phyloP scores from a whole-genome alignment of 495 filamentous ascomycete genomes.

The Niebla homalea region DNA sequence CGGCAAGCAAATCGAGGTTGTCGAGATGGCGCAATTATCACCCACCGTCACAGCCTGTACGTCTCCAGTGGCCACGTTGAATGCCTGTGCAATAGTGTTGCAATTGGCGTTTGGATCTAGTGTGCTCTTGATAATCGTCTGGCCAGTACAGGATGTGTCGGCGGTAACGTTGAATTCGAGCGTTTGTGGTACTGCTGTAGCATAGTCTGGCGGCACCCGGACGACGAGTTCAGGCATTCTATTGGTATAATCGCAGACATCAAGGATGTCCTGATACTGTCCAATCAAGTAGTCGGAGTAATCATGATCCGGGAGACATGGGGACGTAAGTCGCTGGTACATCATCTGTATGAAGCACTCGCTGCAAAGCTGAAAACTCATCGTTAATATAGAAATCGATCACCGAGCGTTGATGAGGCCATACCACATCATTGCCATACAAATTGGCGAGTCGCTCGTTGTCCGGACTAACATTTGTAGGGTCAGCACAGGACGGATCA shows the following conservation, averaged over 20 bases:
- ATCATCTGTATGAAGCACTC: constrained; percentile 12
- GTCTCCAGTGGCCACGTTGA: constrained; percentile 18
- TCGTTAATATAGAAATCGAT: constrained; percentile 2
- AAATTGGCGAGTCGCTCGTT: constrained; percentile 10
- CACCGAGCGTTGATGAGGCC: neutral
- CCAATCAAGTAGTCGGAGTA: constrained; percentile 10
- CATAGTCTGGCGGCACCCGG: constrained; percentile 4
- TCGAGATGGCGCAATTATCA: neutral
- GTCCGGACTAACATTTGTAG: constrained; percentile 1
- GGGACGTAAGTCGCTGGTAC: constrained; percentile 5
- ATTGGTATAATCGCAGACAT: constrained; percentile 5
- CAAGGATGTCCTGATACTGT: constrained; percentile 13
- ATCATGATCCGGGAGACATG: constrained; percentile 10
- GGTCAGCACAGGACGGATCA: constrained; percentile 4
- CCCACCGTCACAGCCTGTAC: constrained; percentile 12
- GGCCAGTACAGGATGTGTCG: constrained; percentile 4
- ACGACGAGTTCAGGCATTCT: constrained; percentile 7
- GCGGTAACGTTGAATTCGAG: constrained; percentile 4
- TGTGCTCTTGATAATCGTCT: constrained; percentile 3
- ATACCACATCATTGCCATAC: constrained; percentile 9
- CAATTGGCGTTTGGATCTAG: constrained; percentile 16
- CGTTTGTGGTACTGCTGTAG: constrained; percentile 4
- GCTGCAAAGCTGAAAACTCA: constrained; percentile 10
- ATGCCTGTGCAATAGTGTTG: constrained; percentile 14
- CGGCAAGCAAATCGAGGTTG: constrained; percentile 7